Conservation (phyloP, 768 basidiomycete species). For the Gymnopilus dilepis region DNA sequence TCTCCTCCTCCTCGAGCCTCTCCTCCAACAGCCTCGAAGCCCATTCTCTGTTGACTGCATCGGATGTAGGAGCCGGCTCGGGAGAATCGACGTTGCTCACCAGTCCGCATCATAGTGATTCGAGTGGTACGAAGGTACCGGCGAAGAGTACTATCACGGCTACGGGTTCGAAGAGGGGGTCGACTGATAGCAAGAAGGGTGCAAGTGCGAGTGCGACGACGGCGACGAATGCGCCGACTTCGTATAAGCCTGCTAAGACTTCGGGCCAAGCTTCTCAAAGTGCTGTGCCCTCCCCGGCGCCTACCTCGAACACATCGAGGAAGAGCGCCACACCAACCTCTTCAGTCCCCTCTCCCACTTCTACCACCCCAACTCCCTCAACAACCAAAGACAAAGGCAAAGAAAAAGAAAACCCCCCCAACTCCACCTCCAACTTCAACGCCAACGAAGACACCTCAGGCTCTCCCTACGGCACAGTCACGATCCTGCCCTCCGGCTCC, state of each 20-base stretch:
- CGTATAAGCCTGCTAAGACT: background rate
- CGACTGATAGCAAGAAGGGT: background rate
- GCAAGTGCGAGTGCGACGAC: background rate
- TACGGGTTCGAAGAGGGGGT: background rate
- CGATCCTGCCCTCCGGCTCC: conserved; percentile 1
- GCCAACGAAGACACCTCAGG: background rate
- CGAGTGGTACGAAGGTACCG: conserved; percentile 12
- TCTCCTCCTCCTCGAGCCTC: conserved; percentile 34
- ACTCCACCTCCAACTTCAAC: background rate
- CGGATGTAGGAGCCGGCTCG: conserved; percentile 31
- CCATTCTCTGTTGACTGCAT: conserved; percentile 48
- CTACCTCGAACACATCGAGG: too few relatives aligned
- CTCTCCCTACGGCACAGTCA: conserved; percentile 1
- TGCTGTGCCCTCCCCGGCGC: background rate
- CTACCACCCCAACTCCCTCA: background rate
- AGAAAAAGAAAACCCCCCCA: background rate
- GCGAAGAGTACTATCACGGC: background rate
- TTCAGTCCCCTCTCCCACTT: background rate
- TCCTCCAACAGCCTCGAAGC: conserved; percentile 45
- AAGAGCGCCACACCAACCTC: too few relatives aligned
- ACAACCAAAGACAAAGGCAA: background rate
- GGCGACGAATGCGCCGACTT: too few relatives aligned
- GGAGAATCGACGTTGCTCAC: conserved; percentile 15
- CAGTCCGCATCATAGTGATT: conserved; percentile 27
- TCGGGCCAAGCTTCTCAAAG: background rate